A percentile compares a stretch with the other conserved stretches of the same genome.
These are phyloP conservation scores for Pachyrhizus erosus DNA, from an alignment of 306 rosid genomes.

Conservation along the genomic window DNA sequence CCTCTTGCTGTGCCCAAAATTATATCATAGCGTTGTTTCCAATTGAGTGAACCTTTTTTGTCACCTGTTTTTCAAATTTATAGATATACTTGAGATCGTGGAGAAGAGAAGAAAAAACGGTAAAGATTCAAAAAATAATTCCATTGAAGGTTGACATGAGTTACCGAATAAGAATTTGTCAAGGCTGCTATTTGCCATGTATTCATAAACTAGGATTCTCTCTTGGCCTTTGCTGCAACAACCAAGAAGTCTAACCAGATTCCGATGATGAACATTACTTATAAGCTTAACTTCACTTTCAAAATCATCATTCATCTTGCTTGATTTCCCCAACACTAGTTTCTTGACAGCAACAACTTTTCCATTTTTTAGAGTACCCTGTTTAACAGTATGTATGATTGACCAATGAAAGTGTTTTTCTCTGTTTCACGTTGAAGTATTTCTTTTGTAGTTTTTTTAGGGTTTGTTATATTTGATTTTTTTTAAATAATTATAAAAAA, in stretches of 20 bases:
- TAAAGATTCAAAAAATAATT: neutral
- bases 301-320: slow-evolving; percentile 57
- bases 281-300: slow-evolving; percentile 73
- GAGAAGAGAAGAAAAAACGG: neutral
- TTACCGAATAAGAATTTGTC: slow-evolving; percentile 75
- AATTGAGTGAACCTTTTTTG: slow-evolving; percentile 54
- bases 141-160: neutral
- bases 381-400: neutral
- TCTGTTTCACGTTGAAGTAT: too few relatives aligned
- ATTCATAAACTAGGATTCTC: slow-evolving; percentile 68
- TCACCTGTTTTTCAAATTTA: slow-evolving; percentile 45
- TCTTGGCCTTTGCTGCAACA: slow-evolving; percentile 67
- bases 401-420: neutral
- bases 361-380: slow-evolving; percentile 75
- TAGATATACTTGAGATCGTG: too few relatives aligned
- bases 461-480: too few relatives aligned
- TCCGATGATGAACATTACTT: slow-evolving; percentile 75
- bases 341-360: slow-evolving; percentile 71
- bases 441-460: too few relatives aligned
- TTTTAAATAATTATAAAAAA: too few relatives aligned
- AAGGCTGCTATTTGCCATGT: slow-evolving; percentile 73
- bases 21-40: slow-evolving; percentile 65
- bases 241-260: slow-evolving; percentile 73
- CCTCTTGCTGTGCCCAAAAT: slow-evolving; percentile 71
- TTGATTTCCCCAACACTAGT: slow-evolving; percentile 53